A percentile compares a stretch with the other conserved stretches of the same genome.
Evolutionary conservation across 768 basidiomycete species (phyloP).

Genomic region (Mycena rebaudengoi): DNA sequence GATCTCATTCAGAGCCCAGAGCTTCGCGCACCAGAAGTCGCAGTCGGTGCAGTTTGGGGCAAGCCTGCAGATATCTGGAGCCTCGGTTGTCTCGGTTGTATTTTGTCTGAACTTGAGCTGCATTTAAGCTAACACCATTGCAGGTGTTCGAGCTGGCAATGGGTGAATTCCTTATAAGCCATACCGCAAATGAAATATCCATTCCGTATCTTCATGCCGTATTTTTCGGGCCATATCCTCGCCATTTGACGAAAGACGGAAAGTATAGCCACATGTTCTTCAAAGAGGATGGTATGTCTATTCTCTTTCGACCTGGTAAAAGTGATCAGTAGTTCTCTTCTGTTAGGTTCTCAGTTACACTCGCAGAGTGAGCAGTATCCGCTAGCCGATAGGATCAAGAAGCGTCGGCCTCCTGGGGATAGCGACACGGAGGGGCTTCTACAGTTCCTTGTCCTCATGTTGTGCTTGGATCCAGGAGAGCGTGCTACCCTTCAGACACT

Average conservation of each 20-base stretch:
- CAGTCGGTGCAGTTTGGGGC: conserved; percentile 12
- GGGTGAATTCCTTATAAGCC: not conserved
- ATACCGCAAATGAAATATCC: not conserved
- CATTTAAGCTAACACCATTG: not conserved
- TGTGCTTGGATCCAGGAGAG: conserved; percentile 13
- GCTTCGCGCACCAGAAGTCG: conserved; percentile 14
- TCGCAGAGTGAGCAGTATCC: not conserved
- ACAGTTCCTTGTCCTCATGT: not conserved
- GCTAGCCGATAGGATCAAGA: not conserved
- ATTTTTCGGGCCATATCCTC: conserved; percentile 12
- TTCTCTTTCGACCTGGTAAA: not conserved
- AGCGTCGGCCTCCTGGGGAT: not conserved
- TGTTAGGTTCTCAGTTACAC: conserved; percentile 1
- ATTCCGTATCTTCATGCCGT: conserved; percentile 8
- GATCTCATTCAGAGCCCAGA: conserved; percentile 18
- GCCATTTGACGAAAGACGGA: not conserved
- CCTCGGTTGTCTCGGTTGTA: conserved; percentile 11
- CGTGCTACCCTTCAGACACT: conserved; percentile 4
- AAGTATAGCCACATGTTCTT: conserved; percentile 13
- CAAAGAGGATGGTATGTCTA: not conserved
- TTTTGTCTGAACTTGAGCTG: not conserved
- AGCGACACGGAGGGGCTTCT: conserved; percentile 1
- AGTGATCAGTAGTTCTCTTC: not conserved
- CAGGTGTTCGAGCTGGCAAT: conserved; percentile 13
- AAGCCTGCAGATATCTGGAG: conserved; percentile 15